Base-by-base conservation (phyloP, 352 stramenopile species). In the Discostella stelligera region DNA sequence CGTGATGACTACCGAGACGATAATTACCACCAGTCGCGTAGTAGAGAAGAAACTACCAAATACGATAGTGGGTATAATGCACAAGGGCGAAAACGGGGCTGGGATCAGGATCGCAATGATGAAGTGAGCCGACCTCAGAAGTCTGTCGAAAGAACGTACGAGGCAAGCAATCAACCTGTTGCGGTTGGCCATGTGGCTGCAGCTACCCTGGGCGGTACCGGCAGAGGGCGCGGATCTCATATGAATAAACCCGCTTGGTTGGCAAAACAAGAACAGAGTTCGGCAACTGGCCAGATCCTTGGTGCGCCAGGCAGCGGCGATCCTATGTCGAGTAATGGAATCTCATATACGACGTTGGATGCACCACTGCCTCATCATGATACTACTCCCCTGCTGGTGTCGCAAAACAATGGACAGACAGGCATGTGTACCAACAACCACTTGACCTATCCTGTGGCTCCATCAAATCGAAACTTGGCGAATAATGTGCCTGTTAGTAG, bases 171-270 rank as follows among this genome's bases (percentile, higher is more conserved):
- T 44, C 32, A 44, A 13, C 21, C 32, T 50, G 32, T 32, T 23
- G 16, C 9, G 0, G 18, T 58, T 23, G 27, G 50, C 11, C 50
- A 71, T 39, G 49, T 7, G 30, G 3, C 64, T 14, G 16, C 25
- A 46, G 37, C 52, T 66, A 10, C 44, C 44, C 41, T 50, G 23
- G 48, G 56, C 37, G 66, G 50, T 44, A 32, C n/a, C 27, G 32
- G 69, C 56, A 65, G 65, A 53, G 69, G 59, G 46, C 75, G 75
- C 14, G 73, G 73, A 21, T 21, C 54, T 14, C 52, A 74, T 46
- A 52, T 64, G 20, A 79, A 79, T 18, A 20, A 53, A 37, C 71
- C 71, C n/a, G 71, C 71, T 20, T 79, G 71, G 71, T 76, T 80
- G 65, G 70, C 16, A 64, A 50, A 32, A 18, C 56, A 66, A 65